Conservation (phyloP, 139 green algal species). For the Zygnema circumcarinatum region DNA sequence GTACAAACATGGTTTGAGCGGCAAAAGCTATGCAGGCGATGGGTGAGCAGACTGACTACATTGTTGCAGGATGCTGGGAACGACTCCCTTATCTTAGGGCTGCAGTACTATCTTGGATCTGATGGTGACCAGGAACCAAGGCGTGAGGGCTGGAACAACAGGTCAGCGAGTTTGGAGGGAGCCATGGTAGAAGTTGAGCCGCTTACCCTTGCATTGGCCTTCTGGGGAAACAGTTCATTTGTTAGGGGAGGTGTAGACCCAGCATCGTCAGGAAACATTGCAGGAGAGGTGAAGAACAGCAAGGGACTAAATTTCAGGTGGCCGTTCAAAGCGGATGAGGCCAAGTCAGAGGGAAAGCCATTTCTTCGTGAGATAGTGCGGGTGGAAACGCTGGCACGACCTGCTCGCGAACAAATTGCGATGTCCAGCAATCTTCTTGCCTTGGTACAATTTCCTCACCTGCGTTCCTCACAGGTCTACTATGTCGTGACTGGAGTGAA, state of each 20-base stretch:
- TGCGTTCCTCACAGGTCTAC: too few species aligned
- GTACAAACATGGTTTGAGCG: neutral
- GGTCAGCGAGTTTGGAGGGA: neutral
- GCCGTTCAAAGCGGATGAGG: neutral
- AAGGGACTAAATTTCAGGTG: neutral
- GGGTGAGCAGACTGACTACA: neutral
- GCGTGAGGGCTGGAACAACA: neutral
- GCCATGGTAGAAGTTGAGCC: neutral
- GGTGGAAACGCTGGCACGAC: neutral
- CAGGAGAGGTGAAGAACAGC: neutral
- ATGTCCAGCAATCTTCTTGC: neutral
- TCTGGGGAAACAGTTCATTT: neutral
- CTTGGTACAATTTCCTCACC: neutral
- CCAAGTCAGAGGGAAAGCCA: neutral
- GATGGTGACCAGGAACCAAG: neutral
- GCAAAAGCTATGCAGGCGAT: neutral
- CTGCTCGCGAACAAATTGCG: neutral
- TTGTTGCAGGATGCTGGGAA: neutral
- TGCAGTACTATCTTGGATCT: neutral
- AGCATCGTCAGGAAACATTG: neutral
- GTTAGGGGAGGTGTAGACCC: too few species aligned
- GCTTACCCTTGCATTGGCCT: neutral
- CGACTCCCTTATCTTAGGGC: neutral
- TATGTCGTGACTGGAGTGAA: too few species aligned
- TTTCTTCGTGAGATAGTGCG: neutral